These are phyloP conservation scores for Jamesozyma rosinii DNA, from an alignment of 805 yeast species.

Conservation along the genomic window DNA sequence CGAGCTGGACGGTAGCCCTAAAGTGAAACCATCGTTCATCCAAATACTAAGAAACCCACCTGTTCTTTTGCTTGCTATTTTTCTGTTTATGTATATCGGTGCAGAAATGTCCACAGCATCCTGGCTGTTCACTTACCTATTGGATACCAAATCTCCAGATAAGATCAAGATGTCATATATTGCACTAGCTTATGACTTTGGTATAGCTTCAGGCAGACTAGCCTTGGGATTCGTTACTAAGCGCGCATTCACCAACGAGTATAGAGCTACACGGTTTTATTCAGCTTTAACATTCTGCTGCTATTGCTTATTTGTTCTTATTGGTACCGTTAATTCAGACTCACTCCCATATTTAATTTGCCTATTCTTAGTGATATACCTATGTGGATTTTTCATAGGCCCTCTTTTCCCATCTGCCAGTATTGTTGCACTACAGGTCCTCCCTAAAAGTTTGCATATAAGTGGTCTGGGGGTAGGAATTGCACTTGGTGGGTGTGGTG, in stretches of 20 bases:
- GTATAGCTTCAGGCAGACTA: slow-evolving; percentile 57
- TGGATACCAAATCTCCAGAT: slow-evolving; percentile 44
- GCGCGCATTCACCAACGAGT: slow-evolving; percentile 38
- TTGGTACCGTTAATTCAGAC: slow-evolving; percentile 14
- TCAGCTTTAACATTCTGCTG: slow-evolving; percentile 29
- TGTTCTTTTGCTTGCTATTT: slow-evolving; percentile 43
- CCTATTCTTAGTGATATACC: slow-evolving; percentile 27
- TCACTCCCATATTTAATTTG: slow-evolving; percentile 14
- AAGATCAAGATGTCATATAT: slow-evolving; percentile 47
- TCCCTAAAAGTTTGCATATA: slow-evolving; percentile 54
- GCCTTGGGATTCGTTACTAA: slow-evolving; percentile 47
- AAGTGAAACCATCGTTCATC: slow-evolving; percentile 5
- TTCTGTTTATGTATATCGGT: slow-evolving; percentile 56
- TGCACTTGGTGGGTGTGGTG: slow-evolving; percentile 76
- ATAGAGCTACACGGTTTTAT: slow-evolving; percentile 30
- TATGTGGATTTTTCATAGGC: slow-evolving; percentile 54
- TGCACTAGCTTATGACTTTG: slow-evolving; percentile 65
- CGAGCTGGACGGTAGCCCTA: slow-evolving; percentile 7
- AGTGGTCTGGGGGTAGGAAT: slow-evolving; percentile 66
- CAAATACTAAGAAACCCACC: slow-evolving; percentile 25
- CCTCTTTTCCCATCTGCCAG: slow-evolving; percentile 69
- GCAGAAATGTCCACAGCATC: slow-evolving; percentile 62
- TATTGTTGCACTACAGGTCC: slow-evolving; percentile 48
- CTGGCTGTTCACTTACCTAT: slow-evolving; percentile 58
- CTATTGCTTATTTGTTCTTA: slow-evolving; percentile 26